Conservation (phyloP, 306 rosid genomes). For the Begonia loranthoides region DNA sequence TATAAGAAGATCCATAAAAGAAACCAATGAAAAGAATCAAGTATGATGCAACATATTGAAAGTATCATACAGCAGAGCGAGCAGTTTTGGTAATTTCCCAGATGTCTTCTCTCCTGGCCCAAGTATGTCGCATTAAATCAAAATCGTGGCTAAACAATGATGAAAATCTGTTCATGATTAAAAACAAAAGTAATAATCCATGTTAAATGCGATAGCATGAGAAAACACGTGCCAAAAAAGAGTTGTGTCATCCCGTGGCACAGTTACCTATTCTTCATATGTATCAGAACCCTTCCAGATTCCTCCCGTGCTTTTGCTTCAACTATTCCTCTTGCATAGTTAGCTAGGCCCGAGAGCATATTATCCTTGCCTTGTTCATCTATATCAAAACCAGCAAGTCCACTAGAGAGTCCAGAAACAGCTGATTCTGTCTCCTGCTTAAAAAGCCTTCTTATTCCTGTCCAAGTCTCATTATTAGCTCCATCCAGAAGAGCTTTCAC, state of each 20-base stretch:
- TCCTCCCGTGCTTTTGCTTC: conserved; percentile 90
- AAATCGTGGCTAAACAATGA: conserved; percentile 85
- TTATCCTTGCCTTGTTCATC: conserved; percentile 42
- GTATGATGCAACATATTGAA: conserved; percentile 4
- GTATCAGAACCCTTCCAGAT: conserved; percentile 83
- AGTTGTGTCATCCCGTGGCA: too few species aligned
- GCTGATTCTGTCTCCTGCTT: conserved; percentile 63
- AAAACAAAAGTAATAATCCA: background rate
- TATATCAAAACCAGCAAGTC: conserved; percentile 67
- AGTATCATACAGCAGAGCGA: conserved; percentile 60
- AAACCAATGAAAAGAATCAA: background rate
- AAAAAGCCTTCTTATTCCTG: conserved; percentile 64
- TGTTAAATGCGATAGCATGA: background rate
- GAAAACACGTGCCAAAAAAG: too few species aligned
- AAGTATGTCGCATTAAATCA: conserved; percentile 91
- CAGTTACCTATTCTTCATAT: conserved; percentile 86
- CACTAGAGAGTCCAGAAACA: conserved; percentile 52
- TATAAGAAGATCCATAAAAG: background rate
- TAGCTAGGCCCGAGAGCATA: conserved; percentile 35
- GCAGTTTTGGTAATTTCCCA: conserved; percentile 88
- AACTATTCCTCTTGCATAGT: conserved; percentile 60
- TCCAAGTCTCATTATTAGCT: conserved; percentile 85
- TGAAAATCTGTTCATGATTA: conserved; percentile 53
- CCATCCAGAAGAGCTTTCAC: conserved; percentile 88
- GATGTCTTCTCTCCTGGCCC: conserved; percentile 90